Evolutionary conservation across 176 grass and related monocot species (phyloP).

Genomic region (Eleusine coracana): DNA sequence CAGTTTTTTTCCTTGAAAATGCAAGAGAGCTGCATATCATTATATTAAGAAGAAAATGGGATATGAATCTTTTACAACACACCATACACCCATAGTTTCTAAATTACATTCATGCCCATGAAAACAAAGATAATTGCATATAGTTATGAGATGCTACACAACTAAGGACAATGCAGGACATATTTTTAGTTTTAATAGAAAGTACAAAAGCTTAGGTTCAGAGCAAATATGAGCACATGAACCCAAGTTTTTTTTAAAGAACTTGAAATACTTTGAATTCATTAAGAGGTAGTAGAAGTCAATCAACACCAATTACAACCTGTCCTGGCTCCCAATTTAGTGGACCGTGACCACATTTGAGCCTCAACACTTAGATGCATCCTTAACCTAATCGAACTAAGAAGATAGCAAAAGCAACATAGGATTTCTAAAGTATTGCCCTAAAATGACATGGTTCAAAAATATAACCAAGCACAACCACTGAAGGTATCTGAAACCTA

Average conservation of each 20-base stretch:
- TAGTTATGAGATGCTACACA: constrained; percentile 5
- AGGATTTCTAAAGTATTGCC: background rate
- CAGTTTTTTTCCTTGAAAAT: background rate
- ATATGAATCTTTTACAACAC: too few relatives aligned
- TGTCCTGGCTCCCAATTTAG: background rate
- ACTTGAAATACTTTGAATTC: background rate
- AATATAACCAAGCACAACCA: constrained; percentile 13
- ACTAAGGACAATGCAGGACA: background rate
- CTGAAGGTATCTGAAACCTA: background rate
- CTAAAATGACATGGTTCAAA: background rate
- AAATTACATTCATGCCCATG: too few relatives aligned
- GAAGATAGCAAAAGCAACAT: constrained; percentile 4
- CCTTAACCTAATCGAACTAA: constrained; percentile 22
- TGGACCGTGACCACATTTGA: background rate
- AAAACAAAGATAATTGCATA: too few relatives aligned
- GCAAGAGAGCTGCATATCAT: too few relatives aligned
- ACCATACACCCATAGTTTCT: too few relatives aligned
- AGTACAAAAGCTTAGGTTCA: constrained; percentile 12
- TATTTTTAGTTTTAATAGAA: background rate
- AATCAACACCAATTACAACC: background rate
- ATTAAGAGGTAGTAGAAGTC: background rate
- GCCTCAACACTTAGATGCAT: background rate
- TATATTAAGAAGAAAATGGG: too few relatives aligned
- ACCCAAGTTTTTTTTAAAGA: background rate
- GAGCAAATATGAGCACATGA: background rate